Base-by-base conservation (phyloP, 805 yeast species). In the Yarrowia bubula region DNA sequence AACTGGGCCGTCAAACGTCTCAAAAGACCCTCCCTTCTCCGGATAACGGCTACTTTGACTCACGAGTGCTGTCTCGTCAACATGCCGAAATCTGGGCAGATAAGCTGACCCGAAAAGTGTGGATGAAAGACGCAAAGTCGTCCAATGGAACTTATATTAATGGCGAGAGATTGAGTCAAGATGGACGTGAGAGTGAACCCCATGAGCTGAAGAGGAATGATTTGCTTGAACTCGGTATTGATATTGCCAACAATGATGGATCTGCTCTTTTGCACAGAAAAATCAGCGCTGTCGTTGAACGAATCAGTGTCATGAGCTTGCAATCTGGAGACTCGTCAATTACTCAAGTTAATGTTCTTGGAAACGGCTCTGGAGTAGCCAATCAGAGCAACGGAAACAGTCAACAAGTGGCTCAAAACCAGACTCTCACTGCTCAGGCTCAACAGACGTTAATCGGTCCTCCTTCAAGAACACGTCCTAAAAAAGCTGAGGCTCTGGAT, bases 101-200 rank as follows among this genome's bases (percentile, higher is more conserved):
- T 69, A 79, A 84, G 15, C 75, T 75, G 31, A 76, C 78, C 4
- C 92, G 92, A 5, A 82, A 82, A 66, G 81, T 96, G 18, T 90
- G 81, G 80, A 82, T 95, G 31, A 85, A 87, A 69, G 99, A 95
- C 77, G 82, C 92, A 72, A 91, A 92, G 66, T 88, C 96, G 1
- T 89, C 97, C 28, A 95, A 95, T 75, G 99, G 99, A 9, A 93
- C 99, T 0, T 96, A 88, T 74, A 84, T 95, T 57, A 95, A 95
- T 74, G 90, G 86, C 38, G 80, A 77, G 46, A 86, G 92, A 68
- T 80, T 95, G 10, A 83, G 84, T 44, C 77, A 81, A 14, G 90
- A 86, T 43, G 81, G 80, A 66, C 86, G 84, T 43, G 88, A 85
- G 48, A 71, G 75, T 41, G 80, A 76, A 65, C 80, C 81, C 17